These are phyloP conservation scores for Rachicladosporium sp. DNA, from an alignment of 2,329 filamentous ascomycete genomes.

Conservation along the genomic window DNA sequence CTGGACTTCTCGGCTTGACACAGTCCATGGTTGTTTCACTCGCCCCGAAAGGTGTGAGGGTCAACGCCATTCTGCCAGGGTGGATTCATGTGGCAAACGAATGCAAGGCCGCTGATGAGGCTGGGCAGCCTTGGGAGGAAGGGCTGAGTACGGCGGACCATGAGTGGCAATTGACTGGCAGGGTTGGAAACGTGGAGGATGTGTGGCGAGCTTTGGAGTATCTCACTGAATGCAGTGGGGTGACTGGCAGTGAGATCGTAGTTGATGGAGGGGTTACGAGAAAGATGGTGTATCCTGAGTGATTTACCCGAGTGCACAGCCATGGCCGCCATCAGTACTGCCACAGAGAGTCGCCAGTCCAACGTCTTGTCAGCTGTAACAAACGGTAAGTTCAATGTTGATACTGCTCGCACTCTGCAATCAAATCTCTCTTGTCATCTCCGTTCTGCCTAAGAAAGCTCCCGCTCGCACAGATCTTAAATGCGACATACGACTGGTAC, in stretches of 20 bases:
- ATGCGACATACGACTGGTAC: too few relatives aligned
- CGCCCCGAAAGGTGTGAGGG: constrained; percentile 30
- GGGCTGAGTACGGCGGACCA: constrained; percentile 34
- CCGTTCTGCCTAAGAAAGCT: too few relatives aligned
- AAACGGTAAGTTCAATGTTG: too few relatives aligned
- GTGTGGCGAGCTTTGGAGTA: constrained; percentile 30
- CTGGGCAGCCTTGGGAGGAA: constrained; percentile 33
- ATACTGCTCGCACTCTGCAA: too few relatives aligned
- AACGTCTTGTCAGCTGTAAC: too few relatives aligned
- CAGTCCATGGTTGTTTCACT: constrained; percentile 38
- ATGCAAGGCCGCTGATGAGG: constrained; percentile 29
- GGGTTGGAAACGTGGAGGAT: constrained; percentile 40
- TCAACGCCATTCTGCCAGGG: constrained; percentile 39
- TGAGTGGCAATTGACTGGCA: constrained; percentile 37
- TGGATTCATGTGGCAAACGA: constrained; percentile 41
- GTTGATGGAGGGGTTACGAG: constrained; percentile 35
- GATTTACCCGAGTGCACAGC: neutral
- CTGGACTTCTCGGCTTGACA: constrained; percentile 37
- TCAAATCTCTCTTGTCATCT: too few relatives aligned
- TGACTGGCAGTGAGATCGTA: constrained; percentile 34
- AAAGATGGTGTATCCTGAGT: constrained; percentile 34
- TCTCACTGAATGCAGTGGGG: constrained; percentile 27
- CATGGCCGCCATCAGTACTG: neutral
- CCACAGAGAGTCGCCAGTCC: too few relatives aligned
- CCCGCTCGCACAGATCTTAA: too few relatives aligned